Evolutionary conservation across 2,329 filamentous ascomycete species (phyloP).

Genomic region (Aureobasidium uvarum): DNA sequence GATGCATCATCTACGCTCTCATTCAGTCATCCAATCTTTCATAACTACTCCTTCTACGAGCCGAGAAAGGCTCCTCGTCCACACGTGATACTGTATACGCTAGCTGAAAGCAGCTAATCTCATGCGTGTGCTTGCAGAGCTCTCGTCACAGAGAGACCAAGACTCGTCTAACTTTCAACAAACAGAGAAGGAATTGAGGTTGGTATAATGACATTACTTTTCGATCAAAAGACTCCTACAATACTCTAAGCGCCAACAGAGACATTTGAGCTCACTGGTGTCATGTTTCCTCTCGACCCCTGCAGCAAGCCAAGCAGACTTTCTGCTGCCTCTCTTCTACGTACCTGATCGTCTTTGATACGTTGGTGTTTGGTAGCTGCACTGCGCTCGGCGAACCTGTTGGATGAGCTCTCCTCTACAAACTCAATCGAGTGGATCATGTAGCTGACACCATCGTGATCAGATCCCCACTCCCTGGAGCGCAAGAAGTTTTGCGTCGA

Average conservation of each 20-base stretch:
- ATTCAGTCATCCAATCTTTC: no score
- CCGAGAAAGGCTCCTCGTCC: no score
- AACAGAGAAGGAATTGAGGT: background rate
- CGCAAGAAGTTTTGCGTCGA: constrained; percentile 76
- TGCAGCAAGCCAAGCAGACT: constrained; percentile 27
- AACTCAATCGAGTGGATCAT: constrained; percentile 79
- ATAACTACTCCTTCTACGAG: no score
- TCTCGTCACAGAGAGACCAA: background rate
- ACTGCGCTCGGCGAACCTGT: constrained; percentile 46
- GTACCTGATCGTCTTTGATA: constrained; percentile 43
- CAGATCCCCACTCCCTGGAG: constrained; percentile 73
- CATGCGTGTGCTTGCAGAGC: background rate
- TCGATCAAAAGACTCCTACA: background rate
- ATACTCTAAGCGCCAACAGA: constrained; percentile 11
- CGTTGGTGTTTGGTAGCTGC: constrained; percentile 51
- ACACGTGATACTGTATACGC: no score
- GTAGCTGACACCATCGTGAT: constrained; percentile 86
- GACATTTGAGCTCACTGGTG: constrained; percentile 7
- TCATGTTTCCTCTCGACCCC: background rate
- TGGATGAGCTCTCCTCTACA: constrained; percentile 70
- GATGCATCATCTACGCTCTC: no score
- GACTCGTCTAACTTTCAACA: no score
- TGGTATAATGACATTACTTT: background rate
- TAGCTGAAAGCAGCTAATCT: no score
- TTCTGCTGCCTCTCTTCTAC: constrained; percentile 37